These are phyloP conservation scores for Beauveria rudraprayagi DNA, from an alignment of 2,329 filamentous ascomycete species.

Conservation along the genomic window DNA sequence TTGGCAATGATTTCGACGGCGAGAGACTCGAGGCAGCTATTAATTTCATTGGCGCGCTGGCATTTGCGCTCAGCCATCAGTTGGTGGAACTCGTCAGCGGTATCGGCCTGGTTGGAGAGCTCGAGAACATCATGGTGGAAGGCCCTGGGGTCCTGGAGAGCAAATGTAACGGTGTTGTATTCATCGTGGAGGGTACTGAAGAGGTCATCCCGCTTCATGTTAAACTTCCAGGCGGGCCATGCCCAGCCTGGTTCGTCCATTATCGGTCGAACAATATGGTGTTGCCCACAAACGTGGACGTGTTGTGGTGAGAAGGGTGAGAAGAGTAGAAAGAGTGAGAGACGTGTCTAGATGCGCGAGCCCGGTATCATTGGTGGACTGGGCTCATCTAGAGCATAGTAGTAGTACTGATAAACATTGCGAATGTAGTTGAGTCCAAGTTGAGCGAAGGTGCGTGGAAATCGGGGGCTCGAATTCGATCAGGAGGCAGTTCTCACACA, in stretches of 20 bases:
- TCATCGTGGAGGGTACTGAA: conserved; percentile 49
- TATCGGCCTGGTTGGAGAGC: conserved; percentile 42
- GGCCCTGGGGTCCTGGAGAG: conserved; percentile 51
- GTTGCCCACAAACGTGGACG: neutral
- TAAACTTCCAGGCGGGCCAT: conserved; percentile 57
- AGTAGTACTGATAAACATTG: conserved; percentile 15
- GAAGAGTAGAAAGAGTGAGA: conserved; percentile 11
- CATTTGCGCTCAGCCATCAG: conserved; percentile 46
- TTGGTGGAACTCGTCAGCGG: conserved; percentile 45
- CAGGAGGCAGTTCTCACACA: conserved; percentile 1
- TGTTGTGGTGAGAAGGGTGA: conserved; percentile 10
- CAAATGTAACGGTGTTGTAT: conserved; percentile 50
- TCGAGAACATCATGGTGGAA: conserved; percentile 56
- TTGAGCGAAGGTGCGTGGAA: conserved; percentile 1
- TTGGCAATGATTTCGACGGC: conserved; percentile 55
- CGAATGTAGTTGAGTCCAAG: conserved; percentile 11
- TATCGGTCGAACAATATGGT: conserved; percentile 15
- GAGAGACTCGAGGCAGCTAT: conserved; percentile 47
- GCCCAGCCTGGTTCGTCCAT: conserved; percentile 48
- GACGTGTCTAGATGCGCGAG: conserved; percentile 5
- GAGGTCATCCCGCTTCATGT: conserved; percentile 51
- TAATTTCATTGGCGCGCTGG: conserved; percentile 46
- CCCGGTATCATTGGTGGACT: conserved; percentile 8
- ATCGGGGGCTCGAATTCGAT: conserved; percentile 10
- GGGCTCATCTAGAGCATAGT: conserved; percentile 15